Evolutionary conservation across 306 rosid genomes (phyloP).

Genomic region (Cucumis melo): DNA sequence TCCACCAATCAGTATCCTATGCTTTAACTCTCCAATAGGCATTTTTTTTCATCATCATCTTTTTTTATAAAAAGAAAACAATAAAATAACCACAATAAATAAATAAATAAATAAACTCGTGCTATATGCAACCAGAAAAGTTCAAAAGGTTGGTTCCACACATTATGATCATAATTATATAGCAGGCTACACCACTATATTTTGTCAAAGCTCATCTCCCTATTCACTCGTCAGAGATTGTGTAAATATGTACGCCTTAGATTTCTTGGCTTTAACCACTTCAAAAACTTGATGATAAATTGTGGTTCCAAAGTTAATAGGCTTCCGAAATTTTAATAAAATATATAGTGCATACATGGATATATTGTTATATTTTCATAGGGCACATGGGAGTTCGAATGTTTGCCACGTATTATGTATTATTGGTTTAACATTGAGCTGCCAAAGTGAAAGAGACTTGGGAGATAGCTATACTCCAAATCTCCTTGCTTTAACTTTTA

Average conservation of each 20-base stretch:
- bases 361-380: neutral
- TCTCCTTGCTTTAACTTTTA: neutral
- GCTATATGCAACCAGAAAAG: neutral
- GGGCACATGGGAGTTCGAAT: neutral
- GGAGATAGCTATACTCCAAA: neutral
- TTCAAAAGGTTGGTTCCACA: neutral
- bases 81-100: too few species aligned
- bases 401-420: neutral
- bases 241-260: neutral
- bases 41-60: neutral
- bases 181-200: neutral
- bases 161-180: neutral
- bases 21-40: neutral
- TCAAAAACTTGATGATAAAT: too few species aligned
- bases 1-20: neutral
- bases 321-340: too few species aligned
- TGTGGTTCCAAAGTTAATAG: too few species aligned
- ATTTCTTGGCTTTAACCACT: too few species aligned
- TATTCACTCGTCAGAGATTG: neutral
- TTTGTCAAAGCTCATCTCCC: neutral
- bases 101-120: too few species aligned
- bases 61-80: too few species aligned
- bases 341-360: too few species aligned
- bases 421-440: neutral
- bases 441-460: neutral